These are phyloP conservation scores for Diaporthe helianthi DNA, from an alignment of 2,329 filamentous ascomycete species.

Conservation along the genomic window DNA sequence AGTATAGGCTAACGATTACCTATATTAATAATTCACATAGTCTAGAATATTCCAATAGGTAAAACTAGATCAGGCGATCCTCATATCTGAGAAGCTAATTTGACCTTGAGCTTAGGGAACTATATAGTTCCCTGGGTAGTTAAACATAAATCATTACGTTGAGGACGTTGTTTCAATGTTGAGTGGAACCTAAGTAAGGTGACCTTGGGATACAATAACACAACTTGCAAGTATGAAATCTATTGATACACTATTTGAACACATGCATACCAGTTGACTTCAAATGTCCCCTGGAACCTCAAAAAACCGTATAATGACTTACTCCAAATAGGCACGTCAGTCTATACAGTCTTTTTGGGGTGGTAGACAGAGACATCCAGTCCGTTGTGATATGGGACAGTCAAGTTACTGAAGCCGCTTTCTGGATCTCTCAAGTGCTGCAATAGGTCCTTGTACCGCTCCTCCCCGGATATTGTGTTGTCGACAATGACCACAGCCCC, in stretches of 20 bases:
- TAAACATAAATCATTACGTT: no score
- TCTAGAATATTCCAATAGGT: no score
- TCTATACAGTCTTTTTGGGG: background rate
- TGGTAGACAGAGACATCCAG: slow-evolving; percentile 39
- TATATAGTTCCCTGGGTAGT: no score
- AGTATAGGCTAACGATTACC: no score
- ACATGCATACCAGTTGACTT: no score
- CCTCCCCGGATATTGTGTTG: slow-evolving; percentile 43
- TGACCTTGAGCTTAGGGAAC: no score
- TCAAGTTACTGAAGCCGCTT: slow-evolving; percentile 48
- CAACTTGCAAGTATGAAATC: background rate
- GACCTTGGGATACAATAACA: background rate
- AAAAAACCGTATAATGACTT: background rate
- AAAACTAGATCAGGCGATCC: no score
- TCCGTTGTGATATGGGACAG: slow-evolving; percentile 37
- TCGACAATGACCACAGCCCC: slow-evolving; percentile 52
- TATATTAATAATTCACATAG: no score
- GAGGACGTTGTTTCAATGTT: no score
- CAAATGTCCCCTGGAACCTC: background rate
- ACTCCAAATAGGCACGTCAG: no score
- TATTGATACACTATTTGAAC: background rate
- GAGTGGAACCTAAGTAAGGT: background rate
- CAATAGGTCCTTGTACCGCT: slow-evolving; percentile 49
- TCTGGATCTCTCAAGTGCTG: slow-evolving; percentile 47
- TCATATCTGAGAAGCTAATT: no score